Base-by-base conservation (phyloP, 768 basidiomycete species). In the Lactarius pseudohatsudake region DNA sequence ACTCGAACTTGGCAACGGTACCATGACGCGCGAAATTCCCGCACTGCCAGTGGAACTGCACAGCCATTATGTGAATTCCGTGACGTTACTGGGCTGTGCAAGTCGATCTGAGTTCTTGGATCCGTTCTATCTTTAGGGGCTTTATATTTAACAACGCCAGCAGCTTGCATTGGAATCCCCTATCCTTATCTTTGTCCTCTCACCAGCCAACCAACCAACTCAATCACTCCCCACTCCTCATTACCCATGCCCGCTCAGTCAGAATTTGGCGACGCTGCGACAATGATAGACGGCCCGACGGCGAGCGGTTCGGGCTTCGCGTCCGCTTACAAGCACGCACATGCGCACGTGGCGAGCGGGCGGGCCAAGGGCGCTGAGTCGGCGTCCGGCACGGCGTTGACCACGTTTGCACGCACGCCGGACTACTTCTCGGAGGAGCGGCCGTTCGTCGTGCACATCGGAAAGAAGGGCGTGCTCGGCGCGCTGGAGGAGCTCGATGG, bases 401-500 rank as follows among this genome's bases (percentile, higher is more conserved):
- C 11, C 34, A 61, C 55, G 2, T 61, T 70, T 40, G 41, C 71
- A 20, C 62, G 55, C 43, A 64, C 41, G n/a, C 3, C 40, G 0
- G 68, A 75, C 55, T 73, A 72, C 59, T 70, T 74, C 59, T 70
- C 85, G 7, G 81, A 84, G 65, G 84, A 87, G 34, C 77, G 88
- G 53, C 86, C 87, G 0, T 92, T 91, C 79, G 88, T 91, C 70
- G 81, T 93, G 57, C 81, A 79, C 2, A 90, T 93, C 64, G 82
- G 80, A 18, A 85, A 83, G 72, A 81, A 81, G n/a, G 90, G 91
- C 54, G 73, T 92, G 36, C 82, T 88, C 65, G 81, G 76, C 38
- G 92, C 92, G 11, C 75, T 94, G 43, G 80, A 89, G 73, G 86
- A 85, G 72, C 84, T 93, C 45, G 87, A 94, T 71, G 62, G 62